Evolutionary conservation across 176 grass and related monocot species (phyloP).

Genomic region (Zoysia japonica): DNA sequence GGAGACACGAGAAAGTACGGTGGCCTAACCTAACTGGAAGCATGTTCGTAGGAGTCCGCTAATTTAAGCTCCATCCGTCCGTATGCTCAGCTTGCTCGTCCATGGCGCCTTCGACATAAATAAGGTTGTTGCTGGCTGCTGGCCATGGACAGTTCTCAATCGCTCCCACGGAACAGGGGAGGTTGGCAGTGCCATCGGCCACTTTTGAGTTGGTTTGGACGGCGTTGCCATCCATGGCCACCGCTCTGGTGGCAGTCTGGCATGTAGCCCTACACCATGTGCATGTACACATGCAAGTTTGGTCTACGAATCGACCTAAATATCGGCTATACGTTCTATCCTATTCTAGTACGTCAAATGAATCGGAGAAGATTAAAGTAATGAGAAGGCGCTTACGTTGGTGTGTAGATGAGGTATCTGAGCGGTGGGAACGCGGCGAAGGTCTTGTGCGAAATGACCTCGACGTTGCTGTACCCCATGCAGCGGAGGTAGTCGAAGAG

Average conservation of each 20-base stretch:
- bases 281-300: background rate
- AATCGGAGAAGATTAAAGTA: background rate
- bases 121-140: background rate
- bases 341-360: background rate
- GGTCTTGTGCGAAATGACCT: conserved; percentile 59
- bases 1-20: background rate
- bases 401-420: conserved; percentile 88
- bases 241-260: background rate
- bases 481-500: conserved; percentile 72
- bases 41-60: background rate
- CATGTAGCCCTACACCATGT: background rate
- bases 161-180: background rate
- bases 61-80: background rate
- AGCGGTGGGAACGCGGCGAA: conserved; percentile 54
- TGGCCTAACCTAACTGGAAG: background rate
- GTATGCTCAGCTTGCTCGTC: background rate
- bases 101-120: background rate
- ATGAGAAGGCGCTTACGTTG: conserved; percentile 40
- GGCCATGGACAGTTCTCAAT: background rate
- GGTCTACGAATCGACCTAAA: background rate
- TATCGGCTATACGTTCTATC: background rate
- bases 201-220: background rate
- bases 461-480: conserved; percentile 95
- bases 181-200: background rate
- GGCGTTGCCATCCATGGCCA: background rate